phyloP scores from a whole-genome alignment of 2,329 filamentous ascomycete genomes.

The Hypoxylon sp. region DNA sequence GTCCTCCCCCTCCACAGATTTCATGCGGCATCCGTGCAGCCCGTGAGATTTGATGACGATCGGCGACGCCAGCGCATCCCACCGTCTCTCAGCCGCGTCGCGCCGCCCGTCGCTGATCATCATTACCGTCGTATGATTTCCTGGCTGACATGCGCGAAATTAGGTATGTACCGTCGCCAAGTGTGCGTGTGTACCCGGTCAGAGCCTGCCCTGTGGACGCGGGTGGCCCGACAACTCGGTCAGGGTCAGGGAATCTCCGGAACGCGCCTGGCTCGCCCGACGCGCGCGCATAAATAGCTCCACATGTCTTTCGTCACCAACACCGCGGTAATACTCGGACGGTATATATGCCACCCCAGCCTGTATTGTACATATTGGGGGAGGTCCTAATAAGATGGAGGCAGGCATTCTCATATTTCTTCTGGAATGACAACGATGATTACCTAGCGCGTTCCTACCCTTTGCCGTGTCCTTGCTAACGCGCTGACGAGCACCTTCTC shows the following conservation, averaged over 20 bases:
- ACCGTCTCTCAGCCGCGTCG: slow-evolving; percentile 9
- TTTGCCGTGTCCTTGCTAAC: background rate
- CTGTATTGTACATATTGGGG: background rate
- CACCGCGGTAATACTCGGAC: background rate
- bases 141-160: background rate
- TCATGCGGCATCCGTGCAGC: slow-evolving; percentile 18
- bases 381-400: background rate
- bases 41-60: slow-evolving; percentile 28
- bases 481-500: background rate
- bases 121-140: slow-evolving; percentile 6
- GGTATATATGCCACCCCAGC: background rate
- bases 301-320: background rate
- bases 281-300: background rate
- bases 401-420: background rate
- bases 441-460: background rate
- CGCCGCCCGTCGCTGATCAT: slow-evolving; percentile 7
- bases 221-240: background rate
- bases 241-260: background rate
- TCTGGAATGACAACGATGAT: slow-evolving; percentile 1
- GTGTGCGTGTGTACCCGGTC: too few relatives aligned
- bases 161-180: too few relatives aligned
- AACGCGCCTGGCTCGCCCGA: background rate
- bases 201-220: background rate
- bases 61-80: slow-evolving; percentile 15
- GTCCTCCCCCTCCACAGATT: slow-evolving; percentile 32